Conservation (phyloP, 352 stramenopile species). For the Phytophthora macrochlamydospora region DNA sequence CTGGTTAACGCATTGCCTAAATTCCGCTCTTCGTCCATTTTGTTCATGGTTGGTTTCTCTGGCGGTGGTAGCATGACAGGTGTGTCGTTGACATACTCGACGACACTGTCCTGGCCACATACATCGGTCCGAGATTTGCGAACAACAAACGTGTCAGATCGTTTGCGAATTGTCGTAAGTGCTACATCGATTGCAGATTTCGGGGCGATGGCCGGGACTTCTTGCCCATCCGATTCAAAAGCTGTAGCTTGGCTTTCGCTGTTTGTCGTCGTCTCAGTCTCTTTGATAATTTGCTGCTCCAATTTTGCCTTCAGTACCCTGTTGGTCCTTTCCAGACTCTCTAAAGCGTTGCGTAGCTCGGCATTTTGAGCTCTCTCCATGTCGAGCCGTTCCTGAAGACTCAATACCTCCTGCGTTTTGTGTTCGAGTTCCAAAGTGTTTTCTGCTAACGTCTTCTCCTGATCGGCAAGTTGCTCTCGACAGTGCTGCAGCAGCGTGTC, state of each 20-base stretch:
- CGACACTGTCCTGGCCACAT: not conserved
- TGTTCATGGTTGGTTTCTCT: not conserved
- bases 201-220: too few relatives aligned
- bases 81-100: constrained; percentile 3
- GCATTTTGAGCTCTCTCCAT: constrained; percentile 36
- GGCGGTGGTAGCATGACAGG: not conserved
- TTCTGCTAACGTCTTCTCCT: constrained; percentile 57
- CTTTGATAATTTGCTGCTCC: constrained; percentile 73
- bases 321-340: constrained; percentile 65
- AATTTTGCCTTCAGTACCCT: constrained; percentile 63
- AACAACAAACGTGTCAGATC: too few relatives aligned
- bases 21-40: constrained; percentile 6
- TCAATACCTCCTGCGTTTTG: constrained; percentile 49
- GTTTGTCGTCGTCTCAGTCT: constrained; percentile 25
- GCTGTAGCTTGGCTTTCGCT: not conserved
- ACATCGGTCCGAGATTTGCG: too few relatives aligned
- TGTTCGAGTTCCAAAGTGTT: constrained; percentile 70
- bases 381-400: constrained; percentile 43
- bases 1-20: constrained; percentile 4
- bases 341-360: constrained; percentile 42
- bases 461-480: constrained; percentile 55
- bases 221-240: too few relatives aligned
- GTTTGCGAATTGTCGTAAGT: too few relatives aligned
- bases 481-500: constrained; percentile 40
- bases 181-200: too few relatives aligned